Base-by-base conservation (phyloP, 306 rosid species). In the Glycine tomentella region DNA sequence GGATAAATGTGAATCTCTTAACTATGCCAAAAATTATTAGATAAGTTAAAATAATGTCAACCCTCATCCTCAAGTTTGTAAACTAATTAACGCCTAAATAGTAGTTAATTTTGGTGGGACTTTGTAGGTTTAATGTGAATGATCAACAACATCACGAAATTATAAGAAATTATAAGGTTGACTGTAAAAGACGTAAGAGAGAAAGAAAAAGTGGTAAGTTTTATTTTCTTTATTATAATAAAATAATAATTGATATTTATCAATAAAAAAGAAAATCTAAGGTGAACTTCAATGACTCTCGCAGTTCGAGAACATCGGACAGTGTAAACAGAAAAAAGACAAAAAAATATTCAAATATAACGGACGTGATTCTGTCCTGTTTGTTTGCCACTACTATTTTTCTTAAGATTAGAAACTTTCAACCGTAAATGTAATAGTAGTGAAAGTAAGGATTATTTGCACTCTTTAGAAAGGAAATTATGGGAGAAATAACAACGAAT, bases 11-110 rank as follows among this genome's bases (percentile, higher is more conserved):
- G 31, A 25, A 2, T 25, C 2, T 25, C 31, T 25, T 25, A 2
- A 25, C 2, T 25, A 25, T 25, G 2, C 31, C 1, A 25, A 25
- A 25, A 25, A 25, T 25, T 63, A 80, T 15, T 40, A 8, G 79
- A 78, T 78, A 68, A 78, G 66, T 78, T 86, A 77, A 82, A 82
- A 82, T 85, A 82, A 56, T 59, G 55, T 53, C 34, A 78, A 64
- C 74, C 58, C 16, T 2, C 16, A 11, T 61, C 31, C 13, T 55
- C 58, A 56, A 25, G 31, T 25, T 25, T 25, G 31, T 25, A 25
- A 25, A 64, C 20, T 62, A 20, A 48, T 11, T 36, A 63, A 14
- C 46, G 42, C 62, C 49, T 8, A 82, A 80, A 69, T 65, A 61
- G 77, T 70, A 25, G 70, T 36, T 75, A 65, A 83, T 63, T 83